These are phyloP conservation scores for Dissophora ornata DNA, from an alignment of 192 early-diverging fungal species.

Conservation along the genomic window DNA sequence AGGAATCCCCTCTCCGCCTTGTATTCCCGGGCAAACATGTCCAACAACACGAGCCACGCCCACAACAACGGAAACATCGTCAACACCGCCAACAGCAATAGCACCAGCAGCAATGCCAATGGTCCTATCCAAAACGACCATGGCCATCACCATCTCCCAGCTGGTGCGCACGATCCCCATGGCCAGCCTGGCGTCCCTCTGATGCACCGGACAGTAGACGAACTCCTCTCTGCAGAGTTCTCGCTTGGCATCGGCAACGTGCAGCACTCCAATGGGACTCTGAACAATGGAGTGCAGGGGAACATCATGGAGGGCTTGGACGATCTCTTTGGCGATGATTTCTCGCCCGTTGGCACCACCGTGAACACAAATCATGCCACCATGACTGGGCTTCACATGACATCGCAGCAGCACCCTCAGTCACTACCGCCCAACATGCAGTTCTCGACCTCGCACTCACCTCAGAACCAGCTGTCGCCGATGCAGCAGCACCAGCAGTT, in stretches of 20 bases:
- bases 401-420: slow-evolving; percentile 15
- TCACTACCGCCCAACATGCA: slow-evolving; percentile 5
- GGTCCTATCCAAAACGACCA: background rate
- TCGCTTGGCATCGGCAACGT: slow-evolving; percentile 27
- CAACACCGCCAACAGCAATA: slow-evolving; percentile 1
- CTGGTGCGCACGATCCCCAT: slow-evolving; percentile 17
- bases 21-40: slow-evolving; percentile 17
- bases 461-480: slow-evolving; percentile 16
- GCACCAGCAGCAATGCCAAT: background rate
- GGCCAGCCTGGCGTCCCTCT: slow-evolving; percentile 21
- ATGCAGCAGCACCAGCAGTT: slow-evolving; percentile 22
- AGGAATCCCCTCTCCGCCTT: background rate
- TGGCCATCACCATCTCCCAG: slow-evolving; percentile 6
- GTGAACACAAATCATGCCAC: background rate
- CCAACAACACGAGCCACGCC: slow-evolving; percentile 10
- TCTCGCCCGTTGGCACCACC: slow-evolving; percentile 1
- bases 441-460: slow-evolving; percentile 15
- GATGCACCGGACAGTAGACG: slow-evolving; percentile 35
- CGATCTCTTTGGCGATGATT: slow-evolving; percentile 42
- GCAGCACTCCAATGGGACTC: slow-evolving; percentile 1
- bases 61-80: background rate
- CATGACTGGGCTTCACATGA: background rate
- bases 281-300: slow-evolving; percentile 25
- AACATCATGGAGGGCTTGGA: slow-evolving; percentile 47
- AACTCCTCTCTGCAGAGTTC: slow-evolving; percentile 38